Base-by-base conservation (phyloP, 2,329 filamentous ascomycete species). In the Claviceps maximensis region DNA sequence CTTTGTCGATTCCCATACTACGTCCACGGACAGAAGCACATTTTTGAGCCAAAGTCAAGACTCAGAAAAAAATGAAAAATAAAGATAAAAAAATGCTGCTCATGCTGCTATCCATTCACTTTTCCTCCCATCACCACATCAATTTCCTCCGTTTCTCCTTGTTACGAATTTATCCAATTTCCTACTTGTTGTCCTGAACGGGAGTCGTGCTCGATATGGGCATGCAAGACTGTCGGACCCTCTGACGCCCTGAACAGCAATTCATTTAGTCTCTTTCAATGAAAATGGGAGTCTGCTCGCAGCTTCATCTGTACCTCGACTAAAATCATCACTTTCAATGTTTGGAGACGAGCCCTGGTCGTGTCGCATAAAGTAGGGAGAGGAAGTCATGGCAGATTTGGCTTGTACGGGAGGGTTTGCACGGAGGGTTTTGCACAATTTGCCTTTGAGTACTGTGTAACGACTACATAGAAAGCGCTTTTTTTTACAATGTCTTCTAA, bases 381-480 rank as follows among this genome's bases (percentile, higher is more conserved):
- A 6, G 36, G 36, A 53, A 52, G 47, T 36, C 46, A 40, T 7
- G 53, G 23, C 21, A 49, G 49, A 33, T 29, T 36, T 17, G 38
- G 21, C 40, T 42, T 53, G 42, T 50, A 53, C 40, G 25, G 44
- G 49, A 46, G 31, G 31, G 29, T 31, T 31, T 31, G 7, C 17
- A 13, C n/a, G n/a, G n/a, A n/a, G n/a, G 36, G 36, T 1, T 38
- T 45, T 38, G 45, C 49, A 54, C 36, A 3, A 47, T 29, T 50
- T 50, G 49, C 38, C 44, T 44, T 25, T n/a, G 36, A 54, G n/a
- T 54, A 49, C 33, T 40, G 47, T 51, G 38, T 46, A 46, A 54
- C 36, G 57, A 55, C 58, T 58, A 60, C 60, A 62, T 67, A 65
- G 64, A 65, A 59, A 63, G 61, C 62, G 61, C 58, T 56, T 51